Base-by-base conservation (phyloP, 176 grass and related monocot genomes). In the Chrysopogon serrulatus region DNA sequence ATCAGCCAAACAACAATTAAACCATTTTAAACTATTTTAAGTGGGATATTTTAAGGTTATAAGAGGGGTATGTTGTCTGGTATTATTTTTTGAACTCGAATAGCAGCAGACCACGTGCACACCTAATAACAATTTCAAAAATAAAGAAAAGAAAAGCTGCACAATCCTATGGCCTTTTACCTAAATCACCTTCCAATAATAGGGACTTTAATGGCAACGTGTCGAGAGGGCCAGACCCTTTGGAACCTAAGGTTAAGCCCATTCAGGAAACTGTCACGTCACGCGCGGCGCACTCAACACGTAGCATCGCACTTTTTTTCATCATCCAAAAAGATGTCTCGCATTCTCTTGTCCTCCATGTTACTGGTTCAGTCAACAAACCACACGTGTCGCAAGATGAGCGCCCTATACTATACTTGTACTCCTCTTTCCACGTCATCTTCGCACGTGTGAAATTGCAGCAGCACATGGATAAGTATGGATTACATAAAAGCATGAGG, bases 131-230 rank as follows among this genome's bases (percentile, higher is more conserved):
- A 61, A 62, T 56, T 4, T 60, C n/a, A 10, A 53, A 26, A n/a
- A 41, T 1, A 17, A 73, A 45, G 0, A 0, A 30, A 10, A 71
- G 17, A 47, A 73, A 28, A 28, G 42, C 26, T 19, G 28, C 70
- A 10, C 31, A 47, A 72, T 43, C n/a, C 1, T 42, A 8, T 2
- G 7, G n/a, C n/a, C n/a, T n/a, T 65, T 31, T 11, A 24, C 42
- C 69, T n/a, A 39, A 40, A 37, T 10, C 13, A 77, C 74, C 51
- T 77, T 77, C 51, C 73, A 59, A 57, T 76, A 59, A 57, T 76
- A 59, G 73, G 12, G 32, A 59, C 21, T 13, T 9, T 40, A 17
- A 8, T 17, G 74, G 74, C 23, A 40, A 77, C 53, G 74, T 77
- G 74, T 77, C 74, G 4, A 4, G 5, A 6, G 0, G 19, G 48